These are phyloP conservation scores for Eugenia klotzschiana DNA, from an alignment of 441 rosid species.

Conservation along the genomic window DNA sequence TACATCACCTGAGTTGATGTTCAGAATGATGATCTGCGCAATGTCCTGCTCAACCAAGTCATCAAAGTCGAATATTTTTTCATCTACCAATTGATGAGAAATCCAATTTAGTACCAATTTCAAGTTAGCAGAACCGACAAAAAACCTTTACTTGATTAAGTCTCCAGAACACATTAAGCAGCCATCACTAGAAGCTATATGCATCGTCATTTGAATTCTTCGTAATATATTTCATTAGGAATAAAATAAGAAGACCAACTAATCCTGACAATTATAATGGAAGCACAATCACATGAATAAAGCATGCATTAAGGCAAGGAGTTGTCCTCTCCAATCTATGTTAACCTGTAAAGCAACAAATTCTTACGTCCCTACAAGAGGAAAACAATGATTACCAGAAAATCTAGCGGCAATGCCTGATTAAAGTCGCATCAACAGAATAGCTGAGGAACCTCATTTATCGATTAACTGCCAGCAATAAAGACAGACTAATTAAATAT, in stretches of 20 bases:
- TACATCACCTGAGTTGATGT: not conserved
- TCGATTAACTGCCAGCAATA: conserved; percentile 86
- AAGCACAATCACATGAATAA: not conserved
- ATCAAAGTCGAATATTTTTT: conserved; percentile 40
- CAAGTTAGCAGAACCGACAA: conserved; percentile 4
- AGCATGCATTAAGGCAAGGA: not conserved
- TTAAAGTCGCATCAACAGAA: conserved; percentile 62
- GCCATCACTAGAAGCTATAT: not conserved
- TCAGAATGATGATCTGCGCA: conserved; percentile 21
- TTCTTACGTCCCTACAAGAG: conserved; percentile 22
- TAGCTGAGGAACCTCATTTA: conserved; percentile 78
- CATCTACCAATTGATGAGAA: conserved; percentile 55
- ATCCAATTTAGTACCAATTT: conserved; percentile 26
- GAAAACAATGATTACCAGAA: conserved; percentile 62
- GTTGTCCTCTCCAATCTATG: conserved; percentile 4
- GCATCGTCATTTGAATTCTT: not conserved
- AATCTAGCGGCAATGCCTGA: conserved; percentile 57
- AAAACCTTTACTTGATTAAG: conserved; percentile 2
- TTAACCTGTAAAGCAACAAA: conserved; percentile 1
- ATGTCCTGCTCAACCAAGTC: conserved; percentile 49
- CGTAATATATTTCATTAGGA: not conserved
- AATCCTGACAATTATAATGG: not conserved
- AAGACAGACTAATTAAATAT: conserved; percentile 56
- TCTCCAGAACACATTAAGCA: not conserved
- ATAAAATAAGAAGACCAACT: not conserved